Base-by-base conservation (phyloP, 768 basidiomycete species). In the Podaxis sp. region DNA sequence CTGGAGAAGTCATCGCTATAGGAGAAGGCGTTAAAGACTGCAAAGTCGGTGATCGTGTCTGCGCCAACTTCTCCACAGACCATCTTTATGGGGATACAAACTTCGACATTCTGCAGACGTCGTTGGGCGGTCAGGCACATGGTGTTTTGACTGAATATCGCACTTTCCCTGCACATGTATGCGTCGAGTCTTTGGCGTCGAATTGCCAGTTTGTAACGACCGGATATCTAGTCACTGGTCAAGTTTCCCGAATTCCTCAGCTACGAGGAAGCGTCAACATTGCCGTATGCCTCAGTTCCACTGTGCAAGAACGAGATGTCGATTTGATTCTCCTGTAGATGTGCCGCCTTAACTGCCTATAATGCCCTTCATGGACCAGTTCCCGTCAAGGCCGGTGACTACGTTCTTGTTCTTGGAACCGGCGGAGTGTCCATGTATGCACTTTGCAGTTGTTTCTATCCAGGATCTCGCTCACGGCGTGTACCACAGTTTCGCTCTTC, bases 261-360 rank as follows among this genome's bases (percentile, higher is more conserved):
- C 2, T 87, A 83, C 65, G 83, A 85, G 64, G 85, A 91, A 69
- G 89, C 82, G 0, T 84, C 88, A 0, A 87, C 87, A 24, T 74
- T 90, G 4, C 84, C 87, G 77, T 87, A 67, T 33, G 80, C 72
- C 12, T 17, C 4, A 15, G 15, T 33, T n/a, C 30, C 7, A 36
- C 19, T 51, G 4, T 54, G 51, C 24, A 30, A 30, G 13, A 5
- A 46, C 26, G 39, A 38, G 40, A 42, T 13, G 17, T 30, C 26
- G 33, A 22, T 15, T 24, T 49, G 3, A 28, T 28, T 12, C 49
- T 22, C 48, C 30, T 33, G 8, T 9, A 85, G 82, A 33, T 86
- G 83, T 63, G 86, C 86, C 4, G 87, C 80, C 3, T 66, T 89
- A 59, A 90, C 87, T 0, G 86, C 88, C 0, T 90, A 87, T 74